Percentiles rank a stretch among this genome's conserved stretches.
These are phyloP conservation scores for Agaricus sinodeliciosus DNA, from an alignment of 768 basidiomycete species.

Conservation along the genomic window DNA sequence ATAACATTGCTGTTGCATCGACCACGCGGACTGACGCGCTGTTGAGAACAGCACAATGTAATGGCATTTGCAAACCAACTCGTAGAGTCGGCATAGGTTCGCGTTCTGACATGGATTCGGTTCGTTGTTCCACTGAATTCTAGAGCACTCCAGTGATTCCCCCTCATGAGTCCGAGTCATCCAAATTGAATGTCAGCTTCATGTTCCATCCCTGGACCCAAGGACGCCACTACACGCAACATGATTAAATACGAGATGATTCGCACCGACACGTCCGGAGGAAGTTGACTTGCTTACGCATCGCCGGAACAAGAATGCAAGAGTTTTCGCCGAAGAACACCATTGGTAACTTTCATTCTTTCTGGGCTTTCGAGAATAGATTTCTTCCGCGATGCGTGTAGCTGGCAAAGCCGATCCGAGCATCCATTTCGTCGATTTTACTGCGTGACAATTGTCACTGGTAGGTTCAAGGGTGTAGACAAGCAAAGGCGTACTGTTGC, in stretches of 20 bases:
- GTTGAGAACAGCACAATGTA: neutral
- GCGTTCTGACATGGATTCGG: too few relatives aligned
- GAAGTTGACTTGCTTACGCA: neutral
- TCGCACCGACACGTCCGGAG: neutral
- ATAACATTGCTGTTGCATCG: neutral
- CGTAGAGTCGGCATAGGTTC: neutral
- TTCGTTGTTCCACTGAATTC: too few relatives aligned
- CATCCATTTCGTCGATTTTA: slow-evolving; percentile 72
- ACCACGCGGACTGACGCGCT: too few relatives aligned
- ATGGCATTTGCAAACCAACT: neutral
- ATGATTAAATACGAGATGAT: neutral
- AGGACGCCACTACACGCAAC: neutral
- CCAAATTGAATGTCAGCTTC: neutral
- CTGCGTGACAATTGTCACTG: slow-evolving; percentile 25
- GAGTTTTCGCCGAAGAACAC: slow-evolving; percentile 2
- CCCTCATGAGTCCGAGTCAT: too few relatives aligned
- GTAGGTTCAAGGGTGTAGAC: slow-evolving; percentile 6
- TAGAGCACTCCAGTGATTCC: too few relatives aligned
- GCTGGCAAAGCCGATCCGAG: slow-evolving; percentile 55
- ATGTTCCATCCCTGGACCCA: neutral
- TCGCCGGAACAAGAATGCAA: neutral
- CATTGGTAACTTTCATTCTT: slow-evolving; percentile 3
- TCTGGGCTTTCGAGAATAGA: slow-evolving; percentile 24
- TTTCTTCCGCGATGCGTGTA: slow-evolving; percentile 54
- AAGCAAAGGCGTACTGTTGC: slow-evolving; percentile 45